Base-by-base conservation (phyloP, 2,329 filamentous ascomycete genomes). In the Clathrospora elynae region DNA sequence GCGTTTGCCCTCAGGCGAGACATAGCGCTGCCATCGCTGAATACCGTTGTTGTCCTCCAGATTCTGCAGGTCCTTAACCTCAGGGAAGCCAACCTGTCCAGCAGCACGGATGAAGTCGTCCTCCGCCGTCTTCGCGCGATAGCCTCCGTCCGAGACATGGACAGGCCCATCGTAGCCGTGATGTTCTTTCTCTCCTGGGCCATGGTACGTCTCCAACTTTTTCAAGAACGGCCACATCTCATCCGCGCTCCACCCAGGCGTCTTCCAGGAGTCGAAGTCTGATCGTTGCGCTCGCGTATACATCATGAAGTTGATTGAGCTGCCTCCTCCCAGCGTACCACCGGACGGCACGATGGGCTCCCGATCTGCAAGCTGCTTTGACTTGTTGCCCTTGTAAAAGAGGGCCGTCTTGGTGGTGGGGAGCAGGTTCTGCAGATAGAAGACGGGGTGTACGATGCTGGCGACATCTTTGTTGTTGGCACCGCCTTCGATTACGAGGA, bases 251-350 rank as follows among this genome's bases (percentile, higher is more conserved):
- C 79, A 82, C 0, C 79, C 79, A 11, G 71, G 66, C 0, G 72
- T 74, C 6, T 78, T 73, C 78, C 78, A 82, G 5, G 72, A 71
- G 51, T 82, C 77, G 38, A 74, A 79, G 55, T 79, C 77, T 5
- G 65, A 66, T 6, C 70, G 63, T 51, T 78, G 72, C 9, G 71
- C 73, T 18, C 74, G 62, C 2, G 72, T 73, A 51, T 77, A 76
- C 64, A 65, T 64, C 68, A 72, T 68, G 50, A 66, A 66, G 42
- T 72, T 72, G 42, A 72, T 72, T 1, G 66, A 68, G 14, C 61
- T 66, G 5, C 83, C 82, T 5, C 85, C 85, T 12, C 85, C 85
- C 0, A 88, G 73, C 0, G 81, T 77, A 16, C 76, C 74, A 36
- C 73, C 74, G 9, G 58, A 68, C 8, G 71, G 71, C 5, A 76